Base-by-base conservation (phyloP, 345 rosid genomes). In the Mallotus nudiflorus region DNA sequence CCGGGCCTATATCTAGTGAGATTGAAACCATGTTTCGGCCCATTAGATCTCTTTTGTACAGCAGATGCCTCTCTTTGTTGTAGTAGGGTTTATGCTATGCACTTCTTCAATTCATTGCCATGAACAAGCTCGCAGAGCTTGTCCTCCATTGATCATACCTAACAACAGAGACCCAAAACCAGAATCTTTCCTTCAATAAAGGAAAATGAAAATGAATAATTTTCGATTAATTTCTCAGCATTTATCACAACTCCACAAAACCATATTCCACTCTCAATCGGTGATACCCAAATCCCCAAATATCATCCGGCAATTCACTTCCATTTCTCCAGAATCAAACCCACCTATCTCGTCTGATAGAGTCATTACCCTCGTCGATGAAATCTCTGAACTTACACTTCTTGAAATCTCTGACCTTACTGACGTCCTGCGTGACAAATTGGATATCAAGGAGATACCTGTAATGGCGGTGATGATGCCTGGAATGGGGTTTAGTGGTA, bases 401-500 rank as follows among this genome's bases (percentile, higher is more conserved):
- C 86, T 91, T 1, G 98, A 94, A 69, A 74, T 84, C 49, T 73
- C 92, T 72, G 96, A 91, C 82, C 75, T 95, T 25, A 75, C 87
- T 10, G 96, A 95, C 62, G 71, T 83, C 29, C 85, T 92, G 14
- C 88, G 97, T 25, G 68, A 78, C 72, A 92, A 85, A 80, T 52
- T 95, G 62, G 84, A 74, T 33, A 61, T 83, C 64, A 71, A 82
- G 39, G 97, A 92, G 71, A 78, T 89, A 91, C 99, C 97, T 35
- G 75, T 76, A 50, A 92, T 94, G 97, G 92, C 85, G 22, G 70
- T 93, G 71, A 90, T 92, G 97, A 87, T 94, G 93, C 97, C 97
- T 0, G 98, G 98, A 31, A 86, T 86, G 92, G 86, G 86, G 14
- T 81, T 89, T 12, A 70, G 81, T 50, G 85, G 62, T 12, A 28